phyloP scores from a whole-genome alignment of 148 eudicot genomes.

The Drosera capensis region DNA sequence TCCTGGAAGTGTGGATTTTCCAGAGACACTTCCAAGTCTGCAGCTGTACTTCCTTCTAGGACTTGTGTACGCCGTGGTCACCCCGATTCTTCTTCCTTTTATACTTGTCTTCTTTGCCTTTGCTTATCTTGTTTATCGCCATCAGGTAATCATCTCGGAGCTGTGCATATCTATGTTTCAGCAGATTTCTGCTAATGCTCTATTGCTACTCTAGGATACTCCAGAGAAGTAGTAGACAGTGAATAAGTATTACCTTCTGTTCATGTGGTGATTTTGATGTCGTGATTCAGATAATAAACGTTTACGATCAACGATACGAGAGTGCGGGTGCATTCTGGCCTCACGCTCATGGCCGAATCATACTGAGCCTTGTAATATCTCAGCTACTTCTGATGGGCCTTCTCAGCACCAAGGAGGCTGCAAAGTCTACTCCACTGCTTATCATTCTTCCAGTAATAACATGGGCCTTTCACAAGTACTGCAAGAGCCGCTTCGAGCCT shows the following conservation, averaged over 20 bases:
- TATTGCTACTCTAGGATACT: no score
- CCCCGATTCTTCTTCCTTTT: conserved; percentile 87
- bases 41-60: conserved; percentile 89
- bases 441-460: conserved; percentile 66
- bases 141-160: conserved; percentile 92
- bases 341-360: conserved; percentile 79
- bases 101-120: conserved; percentile 80
- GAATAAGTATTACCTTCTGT: no score
- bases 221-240: no score
- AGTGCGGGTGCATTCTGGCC: conserved; percentile 98
- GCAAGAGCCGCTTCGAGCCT: conserved; percentile 92
- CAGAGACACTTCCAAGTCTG: conserved; percentile 67
- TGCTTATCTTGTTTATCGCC: conserved; percentile 87
- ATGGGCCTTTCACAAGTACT: conserved; percentile 68
- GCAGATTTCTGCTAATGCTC: no score
- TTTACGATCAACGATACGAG: conserved; percentile 78
- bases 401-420: conserved; percentile 80
- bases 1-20: conserved; percentile 74
- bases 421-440: conserved; percentile 82
- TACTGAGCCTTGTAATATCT: conserved; percentile 84
- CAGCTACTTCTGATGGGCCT: conserved; percentile 82
- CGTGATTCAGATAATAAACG: conserved; percentile 94
- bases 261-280: conserved; percentile 3
- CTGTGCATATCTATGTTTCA: no score
- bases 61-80: conserved; percentile 78